These are phyloP conservation scores for Acacia confusa DNA, from an alignment of 306 rosid species.

Conservation along the genomic window DNA sequence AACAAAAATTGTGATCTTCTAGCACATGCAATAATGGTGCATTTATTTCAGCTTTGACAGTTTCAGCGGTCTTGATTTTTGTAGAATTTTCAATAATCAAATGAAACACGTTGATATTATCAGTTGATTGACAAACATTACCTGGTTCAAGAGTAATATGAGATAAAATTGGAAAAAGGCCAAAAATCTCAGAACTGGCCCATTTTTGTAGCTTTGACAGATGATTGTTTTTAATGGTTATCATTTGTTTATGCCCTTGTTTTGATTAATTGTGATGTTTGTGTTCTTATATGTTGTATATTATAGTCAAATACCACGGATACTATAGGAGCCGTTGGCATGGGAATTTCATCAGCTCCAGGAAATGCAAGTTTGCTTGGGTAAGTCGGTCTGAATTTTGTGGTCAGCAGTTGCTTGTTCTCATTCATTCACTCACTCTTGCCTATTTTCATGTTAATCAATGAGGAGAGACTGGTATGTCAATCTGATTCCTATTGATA, in stretches of 20 bases:
- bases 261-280: no score
- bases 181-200: not conserved
- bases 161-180: not conserved
- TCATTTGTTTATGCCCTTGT: slow-evolving; percentile 17
- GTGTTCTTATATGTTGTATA: slow-evolving; percentile 18
- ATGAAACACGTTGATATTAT: slow-evolving; percentile 8
- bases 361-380: slow-evolving; percentile 95
- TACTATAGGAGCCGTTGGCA: slow-evolving; percentile 45
- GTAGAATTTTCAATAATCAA: not conserved
- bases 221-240: slow-evolving; percentile 20
- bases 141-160: not conserved
- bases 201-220: slow-evolving; percentile 9
- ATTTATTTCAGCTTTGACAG: not conserved
- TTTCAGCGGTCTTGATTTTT: not conserved
- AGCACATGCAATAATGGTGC: not conserved
- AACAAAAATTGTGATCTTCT: slow-evolving; percentile 20
- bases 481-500: not conserved
- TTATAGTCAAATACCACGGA: slow-evolving; percentile 70
- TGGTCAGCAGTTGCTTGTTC: not conserved
- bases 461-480: not conserved
- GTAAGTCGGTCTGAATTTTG: slow-evolving; percentile 46
- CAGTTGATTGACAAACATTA: slow-evolving; percentile 14
- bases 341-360: slow-evolving; percentile 60
- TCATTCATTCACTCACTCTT: not conserved
- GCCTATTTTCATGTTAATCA: slow-evolving; percentile 19